These are phyloP conservation scores for Malassezia globosa DNA, from an alignment of 1,284 basidiomycete species.

Conservation along the genomic window DNA sequence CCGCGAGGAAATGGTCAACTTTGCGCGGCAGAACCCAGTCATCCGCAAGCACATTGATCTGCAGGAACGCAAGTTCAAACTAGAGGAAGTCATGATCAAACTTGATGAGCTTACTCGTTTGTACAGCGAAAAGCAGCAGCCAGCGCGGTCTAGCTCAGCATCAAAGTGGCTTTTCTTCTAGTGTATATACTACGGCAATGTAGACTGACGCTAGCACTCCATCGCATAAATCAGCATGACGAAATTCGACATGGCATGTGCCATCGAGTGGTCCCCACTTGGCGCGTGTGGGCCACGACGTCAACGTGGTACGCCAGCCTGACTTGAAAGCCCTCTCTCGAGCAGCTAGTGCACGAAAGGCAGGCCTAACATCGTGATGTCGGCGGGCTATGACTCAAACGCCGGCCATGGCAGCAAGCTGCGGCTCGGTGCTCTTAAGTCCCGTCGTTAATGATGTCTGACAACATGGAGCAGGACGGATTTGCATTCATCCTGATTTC, in stretches of 20 bases:
- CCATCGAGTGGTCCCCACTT: too few species aligned
- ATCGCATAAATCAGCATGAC: not conserved
- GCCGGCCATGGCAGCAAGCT: constrained; percentile 11
- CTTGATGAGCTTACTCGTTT: constrained; percentile 46
- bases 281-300: constrained; percentile 5
- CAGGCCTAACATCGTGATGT: constrained; percentile 5
- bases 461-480: too few species aligned
- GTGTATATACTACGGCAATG: not conserved
- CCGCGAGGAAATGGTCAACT: constrained; percentile 69
- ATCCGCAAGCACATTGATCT: constrained; percentile 81
- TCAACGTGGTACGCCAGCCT: constrained; percentile 3
- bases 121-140: constrained; percentile 38
- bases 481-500: too few species aligned
- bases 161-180: constrained; percentile 39
- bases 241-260: too few species aligned
- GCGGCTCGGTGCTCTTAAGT: constrained; percentile 21
- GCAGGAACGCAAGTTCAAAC: constrained; percentile 90
- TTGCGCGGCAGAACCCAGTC: constrained; percentile 84
- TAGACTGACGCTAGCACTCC: constrained; percentile 1
- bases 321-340: constrained; percentile 6
- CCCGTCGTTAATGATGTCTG: constrained; percentile 9
- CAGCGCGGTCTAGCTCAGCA: not conserved
- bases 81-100: constrained; percentile 50
- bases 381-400: constrained; percentile 23
- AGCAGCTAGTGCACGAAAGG: constrained; percentile 3